phyloP scores from a whole-genome alignment of 2,329 filamentous ascomycete genomes.

The Geosmithia putterillii region DNA sequence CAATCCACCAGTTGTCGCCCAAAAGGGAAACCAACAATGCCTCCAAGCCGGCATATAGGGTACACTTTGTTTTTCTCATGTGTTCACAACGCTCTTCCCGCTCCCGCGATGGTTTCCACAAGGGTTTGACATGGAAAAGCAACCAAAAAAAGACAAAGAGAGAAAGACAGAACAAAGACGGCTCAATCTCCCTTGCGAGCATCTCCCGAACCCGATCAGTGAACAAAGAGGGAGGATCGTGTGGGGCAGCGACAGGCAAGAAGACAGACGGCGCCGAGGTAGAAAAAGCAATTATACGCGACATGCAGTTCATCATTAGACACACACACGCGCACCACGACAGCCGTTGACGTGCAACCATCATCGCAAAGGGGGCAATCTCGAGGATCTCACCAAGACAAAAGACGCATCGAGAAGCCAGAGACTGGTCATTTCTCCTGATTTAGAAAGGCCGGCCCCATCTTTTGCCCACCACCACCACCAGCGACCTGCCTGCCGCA shows the following conservation, averaged over 20 bases:
- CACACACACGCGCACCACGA: neutral
- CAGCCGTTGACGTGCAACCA: no score
- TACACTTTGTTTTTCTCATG: no score
- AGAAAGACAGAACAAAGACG: neutral
- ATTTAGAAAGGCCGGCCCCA: neutral
- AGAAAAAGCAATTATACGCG: neutral
- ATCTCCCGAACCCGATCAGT: neutral
- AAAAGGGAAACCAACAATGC: no score
- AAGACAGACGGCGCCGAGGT: neutral
- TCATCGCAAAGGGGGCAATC: no score
- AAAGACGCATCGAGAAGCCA: neutral
- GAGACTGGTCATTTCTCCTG: neutral
- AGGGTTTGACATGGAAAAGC: no score
- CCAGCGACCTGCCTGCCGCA: neutral
- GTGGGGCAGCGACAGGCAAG: neutral
- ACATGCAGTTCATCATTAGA: neutral
- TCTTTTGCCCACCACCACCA: neutral
- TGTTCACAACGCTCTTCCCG: no score
- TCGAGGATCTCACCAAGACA: neutral
- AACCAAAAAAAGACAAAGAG: neutral
- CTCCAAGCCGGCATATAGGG: no score
- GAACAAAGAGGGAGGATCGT: neutral
- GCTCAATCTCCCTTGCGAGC: neutral
- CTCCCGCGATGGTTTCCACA: no score
- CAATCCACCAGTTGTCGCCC: no score